Evolutionary conservation across 306 rosid species (phyloP).

Genomic region (Quercus robur): DNA sequence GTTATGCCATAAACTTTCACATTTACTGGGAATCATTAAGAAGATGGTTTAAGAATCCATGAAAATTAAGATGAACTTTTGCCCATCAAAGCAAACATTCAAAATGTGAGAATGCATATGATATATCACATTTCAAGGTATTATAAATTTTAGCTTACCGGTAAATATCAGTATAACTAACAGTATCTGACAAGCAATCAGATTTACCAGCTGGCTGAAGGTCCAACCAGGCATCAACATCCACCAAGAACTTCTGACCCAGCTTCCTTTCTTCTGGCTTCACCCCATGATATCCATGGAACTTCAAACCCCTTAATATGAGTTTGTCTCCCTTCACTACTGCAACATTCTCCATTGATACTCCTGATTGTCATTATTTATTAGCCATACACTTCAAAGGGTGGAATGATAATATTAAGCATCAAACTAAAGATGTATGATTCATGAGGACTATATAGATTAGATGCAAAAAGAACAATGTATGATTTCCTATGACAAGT

Average conservation of each 20-base stretch:
- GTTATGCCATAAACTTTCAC: not conserved
- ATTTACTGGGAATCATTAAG: not conserved
- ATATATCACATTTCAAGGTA: not conserved
- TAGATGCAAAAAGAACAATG: not conserved
- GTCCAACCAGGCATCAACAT: slow-evolving; percentile 96
- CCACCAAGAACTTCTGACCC: slow-evolving; percentile 81
- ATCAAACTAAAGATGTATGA: not conserved
- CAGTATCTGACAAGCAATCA: slow-evolving; percentile 55
- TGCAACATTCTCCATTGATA: slow-evolving; percentile 36
- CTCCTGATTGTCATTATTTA: slow-evolving; percentile 14
- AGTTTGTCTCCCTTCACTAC: slow-evolving; percentile 63
- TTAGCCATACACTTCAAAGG: not conserved
- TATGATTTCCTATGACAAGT: not conserved
- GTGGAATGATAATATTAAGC: not conserved
- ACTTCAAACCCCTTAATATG: slow-evolving; percentile 63
- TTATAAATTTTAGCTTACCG: slow-evolving; percentile 33
- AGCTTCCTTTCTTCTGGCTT: slow-evolving; percentile 55
- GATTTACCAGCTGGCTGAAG: slow-evolving; percentile 68
- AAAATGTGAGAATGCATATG: not conserved
- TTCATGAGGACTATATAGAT: not conserved
- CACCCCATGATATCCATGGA: slow-evolving; percentile 88
- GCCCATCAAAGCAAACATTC: not conserved
- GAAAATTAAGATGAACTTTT: not conserved
- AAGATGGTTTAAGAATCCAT: not conserved
- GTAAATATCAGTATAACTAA: slow-evolving; percentile 64